Evolutionary conservation across 495 filamentous ascomycete species (phyloP).

Genomic region (Geoglossum glabrum): DNA sequence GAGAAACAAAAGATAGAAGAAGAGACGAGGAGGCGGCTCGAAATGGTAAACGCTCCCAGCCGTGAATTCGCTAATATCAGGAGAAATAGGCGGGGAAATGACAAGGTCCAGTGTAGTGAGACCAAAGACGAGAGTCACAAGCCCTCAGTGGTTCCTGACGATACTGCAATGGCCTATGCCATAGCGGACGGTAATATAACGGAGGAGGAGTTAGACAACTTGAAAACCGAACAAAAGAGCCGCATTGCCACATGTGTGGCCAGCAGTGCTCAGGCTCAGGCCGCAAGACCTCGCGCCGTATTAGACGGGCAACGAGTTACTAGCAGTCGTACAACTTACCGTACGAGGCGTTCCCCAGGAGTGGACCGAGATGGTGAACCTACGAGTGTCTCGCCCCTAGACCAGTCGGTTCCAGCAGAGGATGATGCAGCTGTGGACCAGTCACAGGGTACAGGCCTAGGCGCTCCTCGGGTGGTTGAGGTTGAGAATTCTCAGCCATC

Average conservation of each 20-base stretch:
- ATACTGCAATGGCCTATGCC: not conserved
- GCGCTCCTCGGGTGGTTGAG: not conserved
- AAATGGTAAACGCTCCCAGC: not conserved
- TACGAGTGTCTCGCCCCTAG: not conserved
- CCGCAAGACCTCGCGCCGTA: not conserved
- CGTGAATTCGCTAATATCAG: not conserved
- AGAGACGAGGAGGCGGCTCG: not conserved
- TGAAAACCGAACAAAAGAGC: not conserved
- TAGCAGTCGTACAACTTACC: not conserved
- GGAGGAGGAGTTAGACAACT: not conserved
- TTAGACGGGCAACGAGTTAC: not conserved
- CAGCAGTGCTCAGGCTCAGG: not conserved
- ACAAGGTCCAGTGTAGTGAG: not conserved
- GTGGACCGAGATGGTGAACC: not conserved
- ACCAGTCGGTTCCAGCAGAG: not conserved
- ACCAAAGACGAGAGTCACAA: not conserved
- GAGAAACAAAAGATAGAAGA: conserved; percentile 2
- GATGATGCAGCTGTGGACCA: not conserved
- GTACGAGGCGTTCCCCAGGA: not conserved
- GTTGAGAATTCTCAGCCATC: conserved; percentile 4
- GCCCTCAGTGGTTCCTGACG: not conserved
- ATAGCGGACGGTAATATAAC: not conserved
- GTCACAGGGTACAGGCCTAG: not conserved
- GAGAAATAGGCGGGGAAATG: not conserved
- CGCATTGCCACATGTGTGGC: not conserved